Base-by-base conservation (phyloP, 2,329 filamentous ascomycete genomes). In the Paecilomyces niveus region DNA sequence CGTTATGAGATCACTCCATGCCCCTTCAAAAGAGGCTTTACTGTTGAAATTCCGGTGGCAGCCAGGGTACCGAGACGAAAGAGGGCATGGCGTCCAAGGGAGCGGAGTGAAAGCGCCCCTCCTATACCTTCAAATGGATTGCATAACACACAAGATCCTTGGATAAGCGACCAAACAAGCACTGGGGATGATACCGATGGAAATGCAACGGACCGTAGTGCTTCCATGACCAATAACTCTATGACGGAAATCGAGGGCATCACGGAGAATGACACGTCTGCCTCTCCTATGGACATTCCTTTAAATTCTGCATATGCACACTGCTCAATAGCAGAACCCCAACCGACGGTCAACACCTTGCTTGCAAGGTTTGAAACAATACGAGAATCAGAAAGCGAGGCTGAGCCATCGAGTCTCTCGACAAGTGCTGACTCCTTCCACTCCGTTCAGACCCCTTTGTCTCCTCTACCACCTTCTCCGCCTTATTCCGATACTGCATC, bases 1-100 rank as follows among this genome's bases (percentile, higher is more conserved):
- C 86, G 89, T 62, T 96, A 94, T 68, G 92, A 97, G 73, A 89
- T 89, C 68, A 96, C 92, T 0, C 83, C 86, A 52, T 96, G 92
- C 71, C 92, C 92, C 0, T 96, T 97, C 71, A 82, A 87, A 67
- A 82, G 91, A 60, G 82, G 83, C 2, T 95, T 95, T 65, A 87
- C 85, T 0, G 85, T 93, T 10, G 82, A 88, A 55, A 76, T 94
- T 18, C 90, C 90, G 0, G 85, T 89, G 65, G 80, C 83, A 58
- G 86, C 87, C 10, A 80, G 83, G 63, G 84, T 83, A 0, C 88
- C 87, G 1, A 77, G 84, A 55, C 86, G 81, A 67, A 88, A 86
- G 74, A 84, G 81, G 62, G 86, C 88, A 13, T 90, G 88, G 85
- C 86, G 81, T 29, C 85, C 87, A 1, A 81, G 82, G 67, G 75